These are phyloP conservation scores for Annona squamosa DNA, from an alignment of 164 flowering plant genomes.

Conservation along the genomic window DNA sequence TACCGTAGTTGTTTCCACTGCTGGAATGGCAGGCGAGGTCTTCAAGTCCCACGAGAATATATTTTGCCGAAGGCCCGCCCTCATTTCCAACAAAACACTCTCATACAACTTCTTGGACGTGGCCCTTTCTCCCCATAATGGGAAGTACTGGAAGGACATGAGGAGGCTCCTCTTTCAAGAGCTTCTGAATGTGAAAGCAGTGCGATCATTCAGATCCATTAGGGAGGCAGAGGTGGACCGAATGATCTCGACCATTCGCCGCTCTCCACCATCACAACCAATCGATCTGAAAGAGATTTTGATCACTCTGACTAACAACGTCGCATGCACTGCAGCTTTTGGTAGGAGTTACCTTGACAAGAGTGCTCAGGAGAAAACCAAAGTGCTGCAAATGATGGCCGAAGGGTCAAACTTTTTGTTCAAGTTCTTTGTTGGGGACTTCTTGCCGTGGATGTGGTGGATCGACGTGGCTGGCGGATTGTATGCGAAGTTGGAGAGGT, in stretches of 20 bases:
- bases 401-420: slow-evolving; percentile 16
- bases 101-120: too few species aligned
- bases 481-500: slow-evolving; percentile 15
- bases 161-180: not conserved
- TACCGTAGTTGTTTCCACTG: not conserved
- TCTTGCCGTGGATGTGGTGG: slow-evolving; percentile 35
- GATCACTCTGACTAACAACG: slow-evolving; percentile 7
- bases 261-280: not conserved
- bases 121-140: too few species aligned
- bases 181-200: not conserved
- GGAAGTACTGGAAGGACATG: too few species aligned
- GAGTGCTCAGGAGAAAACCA: not conserved
- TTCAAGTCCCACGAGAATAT: not conserved
- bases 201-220: not conserved
- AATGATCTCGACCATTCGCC: not conserved
- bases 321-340: slow-evolving; percentile 22
- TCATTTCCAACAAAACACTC: not conserved
- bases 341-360: slow-evolving; percentile 18
- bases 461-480: slow-evolving; percentile 27
- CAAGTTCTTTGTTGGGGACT: slow-evolving; percentile 25
- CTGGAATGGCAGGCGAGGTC: not conserved
- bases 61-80: not conserved
- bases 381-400: not conserved
- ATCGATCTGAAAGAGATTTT: slow-evolving; percentile 20
- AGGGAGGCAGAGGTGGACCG: not conserved